Evolutionary conservation across 257 asterid genomes (phyloP).

Genomic region (Ocimum tenuiflorum): DNA sequence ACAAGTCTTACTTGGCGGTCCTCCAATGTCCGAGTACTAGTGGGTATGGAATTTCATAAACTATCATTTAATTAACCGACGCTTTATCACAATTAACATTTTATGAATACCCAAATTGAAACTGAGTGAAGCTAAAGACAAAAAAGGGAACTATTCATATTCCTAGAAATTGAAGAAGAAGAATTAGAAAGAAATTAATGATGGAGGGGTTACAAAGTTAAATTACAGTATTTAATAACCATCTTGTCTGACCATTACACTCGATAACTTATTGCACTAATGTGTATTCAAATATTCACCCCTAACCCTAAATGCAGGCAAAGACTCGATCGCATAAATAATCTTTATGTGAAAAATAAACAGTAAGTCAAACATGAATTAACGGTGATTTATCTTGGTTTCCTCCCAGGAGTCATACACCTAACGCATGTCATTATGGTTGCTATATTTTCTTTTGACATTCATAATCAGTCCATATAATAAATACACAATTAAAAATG

Average conservation of each 20-base stretch:
- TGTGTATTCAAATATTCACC: not conserved
- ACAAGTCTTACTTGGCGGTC: no score
- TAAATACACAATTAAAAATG: constrained; percentile 34
- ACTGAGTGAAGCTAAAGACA: no score
- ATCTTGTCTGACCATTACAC: not conserved
- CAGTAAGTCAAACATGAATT: constrained; percentile 26
- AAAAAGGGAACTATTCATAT: not conserved
- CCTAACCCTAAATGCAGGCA: not conserved
- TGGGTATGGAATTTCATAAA: no score
- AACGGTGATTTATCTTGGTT: constrained; percentile 19
- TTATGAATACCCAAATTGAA: no score
- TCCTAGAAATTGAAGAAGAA: not conserved
- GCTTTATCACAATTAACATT: no score
- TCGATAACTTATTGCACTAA: not conserved
- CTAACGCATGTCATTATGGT: constrained; percentile 37
- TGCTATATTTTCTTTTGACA: constrained; percentile 27
- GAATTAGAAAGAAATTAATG: not conserved
- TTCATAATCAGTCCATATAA: constrained; percentile 27
- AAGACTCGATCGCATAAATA: constrained; percentile 5
- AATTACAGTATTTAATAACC: constrained; percentile 9
- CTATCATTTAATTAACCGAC: no score
- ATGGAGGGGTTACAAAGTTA: constrained; percentile 24
- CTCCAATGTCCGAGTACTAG: no score
- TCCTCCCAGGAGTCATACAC: constrained; percentile 39
- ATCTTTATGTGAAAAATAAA: constrained; percentile 3